These are phyloP conservation scores for Iberis pinnata DNA, from an alignment of 345 rosid genomes.

Conservation along the genomic window DNA sequence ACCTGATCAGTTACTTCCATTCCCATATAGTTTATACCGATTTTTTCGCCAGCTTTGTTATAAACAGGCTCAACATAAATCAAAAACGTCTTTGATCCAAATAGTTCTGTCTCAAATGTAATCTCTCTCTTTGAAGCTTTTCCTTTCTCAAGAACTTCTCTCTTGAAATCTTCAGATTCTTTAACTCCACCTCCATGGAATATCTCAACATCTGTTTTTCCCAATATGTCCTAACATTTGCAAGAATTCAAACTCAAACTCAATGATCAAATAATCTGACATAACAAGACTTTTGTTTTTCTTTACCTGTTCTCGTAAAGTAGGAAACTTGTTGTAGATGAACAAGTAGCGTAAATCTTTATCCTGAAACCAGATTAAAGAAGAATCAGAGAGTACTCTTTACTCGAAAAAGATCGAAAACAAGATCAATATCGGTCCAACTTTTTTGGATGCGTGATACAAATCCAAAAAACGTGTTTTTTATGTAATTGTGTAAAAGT, in stretches of 20 bases:
- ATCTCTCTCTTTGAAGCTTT: constrained; percentile 88
- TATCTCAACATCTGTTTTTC: constrained; percentile 85
- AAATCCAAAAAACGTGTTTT: too few relatives aligned
- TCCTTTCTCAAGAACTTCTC: constrained; percentile 85
- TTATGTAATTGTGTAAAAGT: too few relatives aligned
- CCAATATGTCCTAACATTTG: constrained; percentile 65
- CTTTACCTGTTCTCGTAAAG: constrained; percentile 68
- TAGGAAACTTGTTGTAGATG: constrained; percentile 87
- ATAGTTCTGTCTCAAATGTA: constrained; percentile 73
- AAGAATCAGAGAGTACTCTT: too few relatives aligned
- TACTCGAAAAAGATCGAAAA: too few relatives aligned
- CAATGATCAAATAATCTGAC: not conserved
- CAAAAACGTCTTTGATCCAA: constrained; percentile 82
- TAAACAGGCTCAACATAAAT: constrained; percentile 88
- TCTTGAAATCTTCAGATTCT: constrained; percentile 91
- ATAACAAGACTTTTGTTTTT: not conserved
- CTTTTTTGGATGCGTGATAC: too few relatives aligned
- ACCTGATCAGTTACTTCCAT: constrained; percentile 99
- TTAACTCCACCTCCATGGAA: constrained; percentile 83
- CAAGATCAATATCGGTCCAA: too few relatives aligned
- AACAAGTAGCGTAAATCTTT: constrained; percentile 81
- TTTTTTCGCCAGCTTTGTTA: constrained; percentile 74
- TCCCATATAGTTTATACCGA: constrained; percentile 93
- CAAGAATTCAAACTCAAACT: not conserved
- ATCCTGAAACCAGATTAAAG: too few relatives aligned